Evolutionary conservation across 1,139 yeast species (phyloP), one percentile per base, ranked within the genome.

Genomic region (Yamadazyma aaseri): DNA sequence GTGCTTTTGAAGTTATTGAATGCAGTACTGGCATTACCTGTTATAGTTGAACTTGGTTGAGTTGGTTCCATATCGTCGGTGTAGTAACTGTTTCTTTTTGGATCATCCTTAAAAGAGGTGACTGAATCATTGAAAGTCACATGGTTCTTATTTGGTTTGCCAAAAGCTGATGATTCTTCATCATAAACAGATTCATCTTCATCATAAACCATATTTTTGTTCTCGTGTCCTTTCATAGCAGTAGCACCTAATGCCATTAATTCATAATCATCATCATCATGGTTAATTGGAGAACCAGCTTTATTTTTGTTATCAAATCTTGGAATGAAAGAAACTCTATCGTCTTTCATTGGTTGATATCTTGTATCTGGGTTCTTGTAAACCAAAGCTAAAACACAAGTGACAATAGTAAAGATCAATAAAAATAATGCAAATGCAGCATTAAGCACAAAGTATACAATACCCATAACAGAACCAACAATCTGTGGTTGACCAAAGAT

Each of bases 271-370:
- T 74, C 79, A 34, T 68, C 73, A 16, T 59, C 61, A 21, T 72
- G 71, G 13, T 39, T 42, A 17, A 17, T 30, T 7, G 40, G 31
- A 17, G 37, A 40, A 28, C 60, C 62, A 35, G 60, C 49, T 44
- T 55, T 61, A 20, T 59, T 64, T 20, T 69, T 66, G 46, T 72
- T 68, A 44, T 81, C 83, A 45, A 68, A 63, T 45, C 79, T 71
- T 20, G 80, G 81, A 49, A 80, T 76, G 60, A 92, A 92, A 15
- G 96, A 86, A 36, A 86, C 94, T 59, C 98, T 80, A 55, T 92
- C 98, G 58, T 92, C 98, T 50, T 85, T 84, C 87, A 92, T 86
- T 47, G 97, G 97, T 68, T 89, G 94, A 65, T 92, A 92, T 49
- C 96, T 76, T 11, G 94, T 81, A 61, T 92, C 98, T 37, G 98